Evolutionary conservation across 495 filamentous ascomycete species (phyloP), one percentile per base, ranked within the genome.

Genomic region (Penicillium salamii): DNA sequence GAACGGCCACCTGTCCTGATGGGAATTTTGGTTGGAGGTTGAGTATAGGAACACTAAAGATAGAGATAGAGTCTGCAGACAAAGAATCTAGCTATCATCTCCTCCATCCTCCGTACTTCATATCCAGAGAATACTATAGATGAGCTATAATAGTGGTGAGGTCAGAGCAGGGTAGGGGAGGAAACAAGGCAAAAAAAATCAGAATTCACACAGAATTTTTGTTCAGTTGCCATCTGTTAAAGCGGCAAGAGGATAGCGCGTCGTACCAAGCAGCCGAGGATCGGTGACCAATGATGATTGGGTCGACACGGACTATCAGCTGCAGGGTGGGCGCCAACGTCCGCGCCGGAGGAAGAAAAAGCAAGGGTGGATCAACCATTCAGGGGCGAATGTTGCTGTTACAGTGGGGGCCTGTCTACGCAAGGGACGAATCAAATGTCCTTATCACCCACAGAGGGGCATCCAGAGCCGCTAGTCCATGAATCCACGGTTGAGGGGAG

Each of bases 151-250:
- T 40, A 28, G 35, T 38, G 17, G 33, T 24, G 38, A 44, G 47
- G 50, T 39, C 55, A 41, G 42, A 44, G 48, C 51, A 63, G 56
- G 62, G 57, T 35, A 46, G 43, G 43, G 43, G 13, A 46, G 9
- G 43, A 53, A 68, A 66, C 49, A 64, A 49, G 58, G 38, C 54
- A 43, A 52, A 52, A 50, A 41, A 49, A 49, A 51, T 32, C 29
- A 32, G 29, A 32, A 32, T 32, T 32, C 12, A 7, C 29, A 32
- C 55, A 56, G 59, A 63, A 62, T 66, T 65, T 66, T 75, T 66
- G 71, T 72, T 77, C 74, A 69, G 55, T 64, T 62, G 54, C 53
- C 53, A 51, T 61, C 48, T 46, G 55, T 62, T 69, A 74, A 76
- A 72, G 71, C 65, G 61, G 64, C 69, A 52, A 69, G 57, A 59